phyloP scores from a whole-genome alignment of 306 rosid species.

The Vicia sativa region DNA sequence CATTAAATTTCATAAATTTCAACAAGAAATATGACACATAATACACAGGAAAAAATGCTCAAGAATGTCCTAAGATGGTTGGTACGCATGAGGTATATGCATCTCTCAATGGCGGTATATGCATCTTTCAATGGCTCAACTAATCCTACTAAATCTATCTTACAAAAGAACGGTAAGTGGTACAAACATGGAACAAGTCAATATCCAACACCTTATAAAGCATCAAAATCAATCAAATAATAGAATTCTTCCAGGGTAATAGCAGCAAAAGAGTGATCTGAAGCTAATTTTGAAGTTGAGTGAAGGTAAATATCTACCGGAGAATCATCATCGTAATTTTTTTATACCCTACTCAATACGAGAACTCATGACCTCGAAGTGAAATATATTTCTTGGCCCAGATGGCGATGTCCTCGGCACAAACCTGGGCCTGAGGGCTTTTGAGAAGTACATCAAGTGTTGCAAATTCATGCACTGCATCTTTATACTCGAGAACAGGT shows the following conservation, averaged over 20 bases:
- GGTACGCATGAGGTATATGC: slow-evolving; percentile 42
- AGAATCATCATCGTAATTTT: slow-evolving; percentile 28
- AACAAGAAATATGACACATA: slow-evolving; percentile 41
- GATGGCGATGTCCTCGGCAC: slow-evolving; percentile 93
- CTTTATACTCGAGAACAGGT: slow-evolving; percentile 89
- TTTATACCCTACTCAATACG: slow-evolving; percentile 61
- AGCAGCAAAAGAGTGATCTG: slow-evolving; percentile 39
- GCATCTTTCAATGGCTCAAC: slow-evolving; percentile 56
- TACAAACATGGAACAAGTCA: slow-evolving; percentile 36
- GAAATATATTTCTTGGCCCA: slow-evolving; percentile 94
- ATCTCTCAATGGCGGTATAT: slow-evolving; percentile 49
- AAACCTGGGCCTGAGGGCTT: slow-evolving; percentile 90
- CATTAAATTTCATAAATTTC: slow-evolving; percentile 43
- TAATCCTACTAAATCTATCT: slow-evolving; percentile 67
- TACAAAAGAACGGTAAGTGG: slow-evolving; percentile 52
- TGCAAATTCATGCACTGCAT: slow-evolving; percentile 93
- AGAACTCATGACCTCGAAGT: slow-evolving; percentile 93
- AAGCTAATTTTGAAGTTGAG: slow-evolving; percentile 33
- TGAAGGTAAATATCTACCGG: slow-evolving; percentile 31
- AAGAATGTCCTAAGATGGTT: slow-evolving; percentile 37
- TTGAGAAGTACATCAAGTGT: slow-evolving; percentile 91
- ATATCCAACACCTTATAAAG: slow-evolving; percentile 38
- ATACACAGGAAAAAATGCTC: slow-evolving; percentile 53
- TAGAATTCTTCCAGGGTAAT: slow-evolving; percentile 34
- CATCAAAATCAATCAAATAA: slow-evolving; percentile 45